These are phyloP conservation scores for Aspergillus baeticus DNA, from an alignment of 495 filamentous ascomycete genomes.

Conservation along the genomic window DNA sequence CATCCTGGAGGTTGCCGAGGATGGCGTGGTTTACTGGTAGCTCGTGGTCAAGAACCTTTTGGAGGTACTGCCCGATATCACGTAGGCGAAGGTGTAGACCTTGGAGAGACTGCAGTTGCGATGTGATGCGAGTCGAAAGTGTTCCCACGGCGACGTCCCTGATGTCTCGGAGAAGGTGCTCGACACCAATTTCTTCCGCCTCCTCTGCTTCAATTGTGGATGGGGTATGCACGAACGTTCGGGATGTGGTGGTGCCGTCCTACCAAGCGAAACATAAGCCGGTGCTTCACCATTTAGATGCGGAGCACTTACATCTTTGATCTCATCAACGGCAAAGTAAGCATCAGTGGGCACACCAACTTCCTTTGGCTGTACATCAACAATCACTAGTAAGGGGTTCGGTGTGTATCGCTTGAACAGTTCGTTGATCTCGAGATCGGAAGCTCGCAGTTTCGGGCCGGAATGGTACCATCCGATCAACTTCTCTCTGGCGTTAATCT, in stretches of 20 bases:
- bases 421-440: constrained; percentile 99
- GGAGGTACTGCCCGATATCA: constrained; percentile 92
- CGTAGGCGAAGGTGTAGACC: constrained; percentile 92
- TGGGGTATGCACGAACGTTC: constrained; percentile 98
- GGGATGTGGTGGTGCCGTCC: constrained; percentile 96
- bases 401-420: constrained; percentile 99
- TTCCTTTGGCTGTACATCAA: constrained; percentile 98
- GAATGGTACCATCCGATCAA: constrained; percentile 99
- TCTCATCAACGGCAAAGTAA: constrained; percentile 99
- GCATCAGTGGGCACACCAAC: constrained; percentile 97
- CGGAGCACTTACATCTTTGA: constrained; percentile 82
- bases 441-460: constrained; percentile 92
- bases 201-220: constrained; percentile 99
- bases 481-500: constrained; percentile 98
- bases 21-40: constrained; percentile 97
- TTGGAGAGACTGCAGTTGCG: constrained; percentile 95
- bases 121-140: constrained; percentile 96
- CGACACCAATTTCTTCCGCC: constrained; percentile 97
- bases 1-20: constrained; percentile 94
- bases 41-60: constrained; percentile 89
- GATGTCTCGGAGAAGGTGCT: constrained; percentile 97
- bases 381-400: constrained; percentile 93
- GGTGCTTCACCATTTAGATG: background rate
- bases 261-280: constrained; percentile 31
- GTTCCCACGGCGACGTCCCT: constrained; percentile 96